A percentile compares a stretch with the other conserved stretches of the same genome.
phyloP scores from a whole-genome alignment of 2,329 filamentous ascomycete genomes.

The Blumeria graminis region DNA sequence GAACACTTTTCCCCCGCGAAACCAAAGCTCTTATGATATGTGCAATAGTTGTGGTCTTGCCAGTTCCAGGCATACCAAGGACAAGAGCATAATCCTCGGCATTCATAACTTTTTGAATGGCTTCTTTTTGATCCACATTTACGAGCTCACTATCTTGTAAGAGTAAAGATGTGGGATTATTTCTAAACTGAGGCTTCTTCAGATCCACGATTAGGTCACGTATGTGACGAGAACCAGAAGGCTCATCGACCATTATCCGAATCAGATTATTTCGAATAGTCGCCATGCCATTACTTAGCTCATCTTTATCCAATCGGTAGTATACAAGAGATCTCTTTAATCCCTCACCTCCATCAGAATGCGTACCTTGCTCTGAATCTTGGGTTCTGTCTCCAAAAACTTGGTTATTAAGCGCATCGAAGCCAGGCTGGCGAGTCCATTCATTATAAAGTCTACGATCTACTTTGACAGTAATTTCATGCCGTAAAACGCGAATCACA shows the following conservation, averaged over 20 bases:
- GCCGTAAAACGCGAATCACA: slow-evolving; percentile 51
- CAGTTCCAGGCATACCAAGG: slow-evolving; percentile 91
- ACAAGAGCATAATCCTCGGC: slow-evolving; percentile 92
- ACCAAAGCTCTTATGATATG: slow-evolving; percentile 86
- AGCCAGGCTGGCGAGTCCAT: slow-evolving; percentile 48
- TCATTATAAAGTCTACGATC: slow-evolving; percentile 77
- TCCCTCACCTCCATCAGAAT: slow-evolving; percentile 23
- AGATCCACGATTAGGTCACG: slow-evolving; percentile 63
- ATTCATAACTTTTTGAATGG: slow-evolving; percentile 87
- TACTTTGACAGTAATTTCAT: slow-evolving; percentile 65
- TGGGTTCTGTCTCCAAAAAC: slow-evolving; percentile 85
- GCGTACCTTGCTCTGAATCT: slow-evolving; percentile 33
- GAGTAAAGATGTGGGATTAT: slow-evolving; percentile 35
- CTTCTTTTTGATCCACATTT: slow-evolving; percentile 67
- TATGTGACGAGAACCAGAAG: slow-evolving; percentile 46
- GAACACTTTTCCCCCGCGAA: slow-evolving; percentile 70
- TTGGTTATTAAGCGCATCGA: slow-evolving; percentile 56
- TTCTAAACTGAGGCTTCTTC: slow-evolving; percentile 47
- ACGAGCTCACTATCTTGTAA: slow-evolving; percentile 40
- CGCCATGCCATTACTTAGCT: slow-evolving; percentile 96
- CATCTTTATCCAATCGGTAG: slow-evolving; percentile 88
- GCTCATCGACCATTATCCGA: slow-evolving; percentile 64
- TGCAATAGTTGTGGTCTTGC: slow-evolving; percentile 93
- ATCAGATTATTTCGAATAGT: slow-evolving; percentile 83
- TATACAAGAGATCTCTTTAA: slow-evolving; percentile 28